Percentiles rank a stretch among this genome's conserved stretches.
Conservation (phyloP, 352 stramenopile genomes). For the Phytopythium montanum region DNA sequence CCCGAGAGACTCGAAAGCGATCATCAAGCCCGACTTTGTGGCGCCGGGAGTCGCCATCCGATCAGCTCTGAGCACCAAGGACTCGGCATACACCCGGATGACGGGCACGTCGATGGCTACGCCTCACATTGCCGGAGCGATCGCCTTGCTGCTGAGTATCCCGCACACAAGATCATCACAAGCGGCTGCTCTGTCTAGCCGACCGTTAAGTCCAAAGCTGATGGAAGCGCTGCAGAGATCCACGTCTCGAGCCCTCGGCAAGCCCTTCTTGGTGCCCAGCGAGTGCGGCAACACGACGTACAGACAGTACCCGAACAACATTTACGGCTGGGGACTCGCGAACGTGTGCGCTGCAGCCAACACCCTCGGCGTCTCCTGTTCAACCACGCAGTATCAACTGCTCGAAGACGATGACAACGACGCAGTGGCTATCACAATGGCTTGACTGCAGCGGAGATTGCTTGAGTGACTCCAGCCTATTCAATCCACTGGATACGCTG, state of each 20-base stretch:
- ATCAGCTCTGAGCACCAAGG: conserved; percentile 53
- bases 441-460: background rate
- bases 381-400: background rate
- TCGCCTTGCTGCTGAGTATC: conserved; percentile 55
- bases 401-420: background rate
- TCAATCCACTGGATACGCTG: conserved; percentile 4
- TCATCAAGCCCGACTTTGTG: conserved; percentile 75
- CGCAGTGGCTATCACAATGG: background rate
- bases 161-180: background rate
- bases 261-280: conserved; percentile 66
- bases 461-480: background rate
- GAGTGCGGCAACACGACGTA: conserved; percentile 62
- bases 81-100: conserved; percentile 53
- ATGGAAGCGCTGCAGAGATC: conserved; percentile 33
- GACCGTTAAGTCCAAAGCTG: conserved; percentile 25
- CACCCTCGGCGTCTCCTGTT: conserved; percentile 17
- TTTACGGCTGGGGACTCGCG: conserved; percentile 61
- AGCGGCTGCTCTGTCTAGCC: conserved; percentile 1
- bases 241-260: conserved; percentile 40
- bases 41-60: conserved; percentile 64
- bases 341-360: conserved; percentile 51
- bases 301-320: conserved; percentile 69
- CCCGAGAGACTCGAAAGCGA: conserved; percentile 15
- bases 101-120: conserved; percentile 80
- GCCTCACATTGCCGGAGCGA: conserved; percentile 54